Percentiles rank a stretch among this genome's conserved stretches.
phyloP scores from a whole-genome alignment of 495 filamentous ascomycete species.

The Penicillium mononematosum region DNA sequence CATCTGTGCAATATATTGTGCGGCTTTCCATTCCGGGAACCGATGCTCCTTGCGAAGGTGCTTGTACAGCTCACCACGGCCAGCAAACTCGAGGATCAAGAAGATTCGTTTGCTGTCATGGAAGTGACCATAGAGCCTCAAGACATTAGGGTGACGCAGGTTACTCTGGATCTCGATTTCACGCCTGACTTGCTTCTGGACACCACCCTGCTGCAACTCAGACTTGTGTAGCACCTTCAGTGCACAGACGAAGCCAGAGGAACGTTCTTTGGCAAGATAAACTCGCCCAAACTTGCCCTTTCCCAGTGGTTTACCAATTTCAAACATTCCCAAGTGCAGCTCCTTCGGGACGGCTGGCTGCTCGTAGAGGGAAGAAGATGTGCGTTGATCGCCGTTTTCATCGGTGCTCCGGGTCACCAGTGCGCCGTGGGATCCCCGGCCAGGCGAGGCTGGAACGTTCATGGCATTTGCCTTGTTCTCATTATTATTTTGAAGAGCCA shows the following conservation, averaged over 20 bases:
- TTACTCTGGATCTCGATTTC: constrained; percentile 99
- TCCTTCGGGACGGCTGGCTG: constrained; percentile 64
- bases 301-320: constrained; percentile 92
- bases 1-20: constrained; percentile 99
- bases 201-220: constrained; percentile 85
- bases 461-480: constrained; percentile 52
- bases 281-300: constrained; percentile 98
- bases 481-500: constrained; percentile 74
- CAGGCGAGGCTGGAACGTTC: constrained; percentile 35
- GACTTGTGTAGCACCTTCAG: constrained; percentile 96
- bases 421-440: constrained; percentile 37
- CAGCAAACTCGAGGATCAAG: constrained; percentile 92
- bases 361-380: constrained; percentile 55
- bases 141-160: constrained; percentile 91
- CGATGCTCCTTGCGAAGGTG: constrained; percentile 82
- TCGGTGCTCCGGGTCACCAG: constrained; percentile 50
- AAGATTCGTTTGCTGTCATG: constrained; percentile 96
- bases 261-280: constrained; percentile 89
- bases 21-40: constrained; percentile 95
- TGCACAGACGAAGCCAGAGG: constrained; percentile 88
- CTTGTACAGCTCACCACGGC: constrained; percentile 95
- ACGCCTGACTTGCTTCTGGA: constrained; percentile 94
- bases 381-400: constrained; percentile 56
- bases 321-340: constrained; percentile 97
- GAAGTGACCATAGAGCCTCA: constrained; percentile 93